Evolutionary conservation across 768 basidiomycete genomes (phyloP).

Genomic region (Tulasnella sp.): DNA sequence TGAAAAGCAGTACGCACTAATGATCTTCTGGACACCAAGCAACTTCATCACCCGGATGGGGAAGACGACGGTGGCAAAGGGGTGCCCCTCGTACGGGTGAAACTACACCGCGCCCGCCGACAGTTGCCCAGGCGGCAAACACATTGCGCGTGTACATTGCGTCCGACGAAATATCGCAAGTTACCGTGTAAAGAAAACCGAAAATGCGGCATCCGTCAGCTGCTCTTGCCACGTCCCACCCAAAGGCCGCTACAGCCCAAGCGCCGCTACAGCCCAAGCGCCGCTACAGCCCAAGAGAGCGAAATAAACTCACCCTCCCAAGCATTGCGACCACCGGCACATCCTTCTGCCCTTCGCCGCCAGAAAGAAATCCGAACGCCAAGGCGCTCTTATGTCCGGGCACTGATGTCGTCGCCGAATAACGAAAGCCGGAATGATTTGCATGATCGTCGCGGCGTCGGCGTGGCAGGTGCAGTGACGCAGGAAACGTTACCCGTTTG

Average conservation of each 20-base stretch:
- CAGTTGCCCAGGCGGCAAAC: too few relatives aligned
- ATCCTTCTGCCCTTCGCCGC: constrained; percentile 44
- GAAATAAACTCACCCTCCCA: constrained; percentile 55
- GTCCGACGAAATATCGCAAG: too few relatives aligned
- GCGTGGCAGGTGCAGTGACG: background rate
- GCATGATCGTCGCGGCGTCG: background rate
- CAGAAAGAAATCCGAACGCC: constrained; percentile 70
- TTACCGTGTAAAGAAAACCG: background rate
- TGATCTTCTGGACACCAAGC: constrained; percentile 68
- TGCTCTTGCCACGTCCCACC: background rate
- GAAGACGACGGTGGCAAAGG: constrained; percentile 63
- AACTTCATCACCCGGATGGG: constrained; percentile 75
- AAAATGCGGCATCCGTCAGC: background rate
- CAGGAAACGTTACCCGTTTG: too few relatives aligned
- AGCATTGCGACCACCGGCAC: constrained; percentile 87
- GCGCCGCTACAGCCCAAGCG: too few relatives aligned
- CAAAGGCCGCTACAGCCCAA: background rate
- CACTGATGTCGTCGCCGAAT: constrained; percentile 43
- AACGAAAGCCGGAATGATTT: background rate
- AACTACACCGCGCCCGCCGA: constrained; percentile 47
- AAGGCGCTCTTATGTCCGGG: constrained; percentile 75
- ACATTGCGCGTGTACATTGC: background rate
- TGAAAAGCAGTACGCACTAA: constrained; percentile 50
- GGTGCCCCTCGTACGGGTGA: constrained; percentile 81
- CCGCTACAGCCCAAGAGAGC: background rate